phyloP scores from a whole-genome alignment of 352 stramenopile species.

The Achlya hypogyna region DNA sequence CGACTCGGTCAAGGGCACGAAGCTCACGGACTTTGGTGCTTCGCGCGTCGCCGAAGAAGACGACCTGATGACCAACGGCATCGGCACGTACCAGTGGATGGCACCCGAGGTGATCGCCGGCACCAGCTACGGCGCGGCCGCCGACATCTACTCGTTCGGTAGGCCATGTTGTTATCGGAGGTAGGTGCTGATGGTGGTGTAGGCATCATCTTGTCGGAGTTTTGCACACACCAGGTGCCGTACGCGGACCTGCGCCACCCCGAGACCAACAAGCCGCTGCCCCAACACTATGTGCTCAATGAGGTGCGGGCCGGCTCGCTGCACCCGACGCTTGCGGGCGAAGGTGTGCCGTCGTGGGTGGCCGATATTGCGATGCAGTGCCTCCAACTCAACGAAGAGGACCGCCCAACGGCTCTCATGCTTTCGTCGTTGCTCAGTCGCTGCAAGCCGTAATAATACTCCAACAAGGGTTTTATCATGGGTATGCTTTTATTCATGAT shows the following conservation, averaged over 20 bases:
- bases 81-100: constrained; percentile 29
- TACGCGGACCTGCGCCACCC: constrained; percentile 32
- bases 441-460: neutral
- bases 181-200: neutral
- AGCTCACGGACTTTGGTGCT: constrained; percentile 50
- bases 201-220: constrained; percentile 37
- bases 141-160: constrained; percentile 26
- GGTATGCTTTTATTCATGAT: neutral
- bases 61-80: constrained; percentile 36
- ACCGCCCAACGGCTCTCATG: constrained; percentile 30
- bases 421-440: neutral
- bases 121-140: constrained; percentile 20
- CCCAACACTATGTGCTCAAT: constrained; percentile 26
- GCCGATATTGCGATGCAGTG: constrained; percentile 26
- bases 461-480: neutral
- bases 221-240: constrained; percentile 41
- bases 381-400: constrained; percentile 24
- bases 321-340: constrained; percentile 28
- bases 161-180: neutral
- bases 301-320: constrained; percentile 32
- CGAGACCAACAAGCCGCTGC: neutral
- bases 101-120: constrained; percentile 23
- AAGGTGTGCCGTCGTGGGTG: constrained; percentile 30
- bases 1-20: no score
- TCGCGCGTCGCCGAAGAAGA: constrained; percentile 32